phyloP scores from a whole-genome alignment of 805 yeast species.

The Kodamaea hsintzibuensis region DNA sequence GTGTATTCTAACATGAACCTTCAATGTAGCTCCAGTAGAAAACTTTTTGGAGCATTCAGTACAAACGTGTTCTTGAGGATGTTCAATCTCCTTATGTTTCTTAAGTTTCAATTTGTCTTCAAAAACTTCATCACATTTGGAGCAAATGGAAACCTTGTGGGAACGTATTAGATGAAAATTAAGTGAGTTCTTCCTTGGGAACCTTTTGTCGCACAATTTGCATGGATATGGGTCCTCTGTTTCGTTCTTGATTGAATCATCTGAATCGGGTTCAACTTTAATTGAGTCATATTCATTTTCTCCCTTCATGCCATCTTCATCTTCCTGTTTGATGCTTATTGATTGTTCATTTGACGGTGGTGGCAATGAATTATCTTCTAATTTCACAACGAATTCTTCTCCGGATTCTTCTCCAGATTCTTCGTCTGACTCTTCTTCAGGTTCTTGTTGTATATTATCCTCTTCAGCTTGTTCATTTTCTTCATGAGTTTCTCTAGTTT shows the following conservation, averaged over 20 bases:
- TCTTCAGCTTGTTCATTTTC: not conserved
- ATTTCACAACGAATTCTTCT: not conserved
- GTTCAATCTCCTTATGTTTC: not conserved
- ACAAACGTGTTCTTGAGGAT: not conserved
- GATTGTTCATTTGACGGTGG: not conserved
- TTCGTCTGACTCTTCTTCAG: not conserved
- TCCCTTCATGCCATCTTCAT: not conserved
- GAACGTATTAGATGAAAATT: not conserved
- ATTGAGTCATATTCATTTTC: not conserved
- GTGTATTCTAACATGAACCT: constrained; percentile 23
- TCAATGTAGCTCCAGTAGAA: constrained; percentile 20
- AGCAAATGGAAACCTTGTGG: constrained; percentile 6
- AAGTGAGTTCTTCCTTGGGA: not conserved
- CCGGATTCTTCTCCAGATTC: not conserved
- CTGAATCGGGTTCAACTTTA: not conserved
- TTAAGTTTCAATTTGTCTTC: not conserved
- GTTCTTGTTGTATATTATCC: not conserved
- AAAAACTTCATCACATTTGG: not conserved
- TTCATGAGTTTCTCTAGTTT: not conserved
- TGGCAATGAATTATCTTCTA: not conserved
- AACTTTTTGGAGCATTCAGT: constrained; percentile 11
- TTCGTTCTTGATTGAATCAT: not conserved
- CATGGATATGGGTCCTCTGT: not conserved
- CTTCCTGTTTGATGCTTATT: not conserved
- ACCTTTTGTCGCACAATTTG: not conserved